A percentile compares a stretch with the other conserved stretches of the same genome.
Conservation (phyloP, 257 asterid species). For the Dorcoceras hygrometricum region DNA sequence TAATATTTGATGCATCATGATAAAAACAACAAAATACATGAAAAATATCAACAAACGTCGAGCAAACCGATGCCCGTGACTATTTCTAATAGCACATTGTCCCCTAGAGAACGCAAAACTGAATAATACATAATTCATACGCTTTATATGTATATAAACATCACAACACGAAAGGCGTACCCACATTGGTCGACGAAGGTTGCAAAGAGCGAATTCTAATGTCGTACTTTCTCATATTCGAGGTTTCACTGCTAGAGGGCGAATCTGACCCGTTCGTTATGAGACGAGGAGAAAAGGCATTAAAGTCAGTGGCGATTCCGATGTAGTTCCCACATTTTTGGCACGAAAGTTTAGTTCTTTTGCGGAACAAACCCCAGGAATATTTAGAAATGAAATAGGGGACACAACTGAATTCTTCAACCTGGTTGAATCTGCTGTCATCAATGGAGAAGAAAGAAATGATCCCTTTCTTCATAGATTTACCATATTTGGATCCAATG, state of each 20-base stretch:
- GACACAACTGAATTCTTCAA: constrained; percentile 48
- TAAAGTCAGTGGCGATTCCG: constrained; percentile 52
- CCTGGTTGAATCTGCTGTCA: constrained; percentile 72
- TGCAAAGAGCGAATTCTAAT: constrained; percentile 29
- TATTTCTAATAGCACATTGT: not conserved
- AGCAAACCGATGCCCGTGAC: not conserved
- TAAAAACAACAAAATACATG: no score
- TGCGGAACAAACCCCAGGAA: constrained; percentile 60
- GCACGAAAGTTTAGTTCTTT: constrained; percentile 61
- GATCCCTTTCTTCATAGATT: constrained; percentile 73
- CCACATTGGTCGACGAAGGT: not conserved
- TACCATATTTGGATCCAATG: constrained; percentile 76
- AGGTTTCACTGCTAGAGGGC: constrained; percentile 45
- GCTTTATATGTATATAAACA: not conserved
- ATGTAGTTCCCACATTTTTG: constrained; percentile 70
- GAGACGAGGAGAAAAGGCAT: constrained; percentile 37
- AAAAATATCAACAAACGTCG: not conserved
- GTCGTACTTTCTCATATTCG: constrained; percentile 55
- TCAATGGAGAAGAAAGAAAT: constrained; percentile 73
- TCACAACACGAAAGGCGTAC: not conserved
- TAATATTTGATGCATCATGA: not conserved
- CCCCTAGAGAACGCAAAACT: not conserved
- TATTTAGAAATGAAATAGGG: constrained; percentile 59
- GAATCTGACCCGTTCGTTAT: constrained; percentile 54
- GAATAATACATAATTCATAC: no score